These are phyloP conservation scores for Sporisorium scitamineum DNA, from an alignment of 1,284 basidiomycete species.

Conservation along the genomic window DNA sequence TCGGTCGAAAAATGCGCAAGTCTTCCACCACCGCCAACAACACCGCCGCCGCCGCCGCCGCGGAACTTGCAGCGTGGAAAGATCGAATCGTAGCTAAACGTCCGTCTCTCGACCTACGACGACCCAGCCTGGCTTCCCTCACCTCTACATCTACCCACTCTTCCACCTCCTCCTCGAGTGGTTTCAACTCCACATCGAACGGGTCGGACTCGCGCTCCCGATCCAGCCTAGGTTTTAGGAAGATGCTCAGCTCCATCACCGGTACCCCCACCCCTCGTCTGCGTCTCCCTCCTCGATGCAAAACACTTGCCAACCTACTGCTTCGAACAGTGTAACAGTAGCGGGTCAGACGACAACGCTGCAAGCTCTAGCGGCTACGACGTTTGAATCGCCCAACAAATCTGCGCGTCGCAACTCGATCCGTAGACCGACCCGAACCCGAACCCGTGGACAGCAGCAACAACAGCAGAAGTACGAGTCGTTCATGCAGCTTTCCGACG, in stretches of 20 bases:
- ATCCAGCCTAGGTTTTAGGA: conserved; percentile 24
- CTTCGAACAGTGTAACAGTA: background rate
- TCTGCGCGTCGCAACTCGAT: background rate
- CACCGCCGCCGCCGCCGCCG: conserved; percentile 4
- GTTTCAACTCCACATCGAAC: background rate
- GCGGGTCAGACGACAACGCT: conserved; percentile 4
- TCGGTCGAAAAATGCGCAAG: conserved; percentile 22
- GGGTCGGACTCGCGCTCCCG: conserved; percentile 8
- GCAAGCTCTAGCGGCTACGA: conserved; percentile 19
- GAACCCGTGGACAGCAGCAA: no score
- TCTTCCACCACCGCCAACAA: conserved; percentile 2
- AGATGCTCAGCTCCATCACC: conserved; percentile 27
- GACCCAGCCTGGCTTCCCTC: conserved; percentile 23
- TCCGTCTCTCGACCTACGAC: conserved; percentile 21
- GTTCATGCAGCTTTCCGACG: conserved; percentile 33
- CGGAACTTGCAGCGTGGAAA: conserved; percentile 40
- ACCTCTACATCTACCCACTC: conserved; percentile 9
- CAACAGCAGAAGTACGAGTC: conserved; percentile 8
- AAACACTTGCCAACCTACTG: background rate
- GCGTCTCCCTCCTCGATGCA: no score
- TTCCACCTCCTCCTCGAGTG: background rate
- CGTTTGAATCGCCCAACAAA: conserved; percentile 22
- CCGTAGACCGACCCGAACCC: background rate
- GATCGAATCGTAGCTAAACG: conserved; percentile 23
- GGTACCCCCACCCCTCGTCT: background rate